Percentiles rank a stretch among this genome's conserved stretches.
Conservation (phyloP, 2,329 filamentous ascomycete species). For the Colletotrichum cordylinicola region DNA sequence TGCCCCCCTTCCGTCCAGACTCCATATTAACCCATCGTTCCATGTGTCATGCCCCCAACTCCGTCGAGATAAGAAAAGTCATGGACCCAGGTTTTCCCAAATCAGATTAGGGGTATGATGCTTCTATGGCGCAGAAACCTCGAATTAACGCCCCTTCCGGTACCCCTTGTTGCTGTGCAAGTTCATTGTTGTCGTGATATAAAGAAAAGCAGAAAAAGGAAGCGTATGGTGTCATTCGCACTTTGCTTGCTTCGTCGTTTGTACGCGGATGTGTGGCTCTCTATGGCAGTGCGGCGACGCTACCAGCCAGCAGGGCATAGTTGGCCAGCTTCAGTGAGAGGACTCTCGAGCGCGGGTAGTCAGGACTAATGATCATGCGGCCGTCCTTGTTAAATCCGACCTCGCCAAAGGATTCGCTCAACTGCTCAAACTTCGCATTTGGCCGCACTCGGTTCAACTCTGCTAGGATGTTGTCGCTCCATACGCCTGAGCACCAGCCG, state of each 20-base stretch:
- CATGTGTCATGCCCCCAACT: conserved; percentile 1
- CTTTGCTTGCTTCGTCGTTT: background rate
- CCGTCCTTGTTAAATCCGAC: conserved; percentile 65
- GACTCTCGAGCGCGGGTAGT: conserved; percentile 57
- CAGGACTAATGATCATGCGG: conserved; percentile 60
- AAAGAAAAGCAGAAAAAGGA: background rate
- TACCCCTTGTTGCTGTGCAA: conserved; percentile 19
- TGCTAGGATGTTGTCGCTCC: conserved; percentile 71
- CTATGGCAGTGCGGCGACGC: conserved; percentile 15
- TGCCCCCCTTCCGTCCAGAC: conserved; percentile 2
- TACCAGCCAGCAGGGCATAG: conserved; percentile 52
- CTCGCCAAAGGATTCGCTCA: conserved; percentile 69
- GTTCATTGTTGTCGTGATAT: conserved; percentile 17
- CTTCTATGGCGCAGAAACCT: conserved; percentile 16
- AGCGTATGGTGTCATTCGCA: background rate
- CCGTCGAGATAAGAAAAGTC: conserved; percentile 9
- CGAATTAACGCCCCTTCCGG: conserved; percentile 9
- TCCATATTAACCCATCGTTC: conserved; percentile 13
- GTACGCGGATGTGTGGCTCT: background rate
- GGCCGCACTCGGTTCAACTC: conserved; percentile 66
- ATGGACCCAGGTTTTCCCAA: conserved; percentile 16
- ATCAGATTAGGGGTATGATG: conserved; percentile 22
- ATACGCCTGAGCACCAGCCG: conserved; percentile 70
- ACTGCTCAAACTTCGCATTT: conserved; percentile 61
- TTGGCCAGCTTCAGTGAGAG: conserved; percentile 63